phyloP scores from a whole-genome alignment of 2,329 filamentous ascomycete species.

The Penicillium verrucosum region DNA sequence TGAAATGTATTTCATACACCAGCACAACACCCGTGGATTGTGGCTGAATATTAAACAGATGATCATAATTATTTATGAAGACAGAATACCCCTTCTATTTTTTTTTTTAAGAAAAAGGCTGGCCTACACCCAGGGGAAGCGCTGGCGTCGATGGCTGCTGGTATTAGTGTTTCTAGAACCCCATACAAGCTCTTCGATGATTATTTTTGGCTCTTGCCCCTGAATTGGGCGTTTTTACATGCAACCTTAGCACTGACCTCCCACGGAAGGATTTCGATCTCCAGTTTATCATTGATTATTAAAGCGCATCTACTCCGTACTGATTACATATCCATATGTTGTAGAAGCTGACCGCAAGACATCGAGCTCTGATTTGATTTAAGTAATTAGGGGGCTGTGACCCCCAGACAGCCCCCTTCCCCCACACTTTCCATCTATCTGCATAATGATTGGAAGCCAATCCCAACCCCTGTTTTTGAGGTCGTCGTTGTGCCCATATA shows the following conservation, averaged over 20 bases:
- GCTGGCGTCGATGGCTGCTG: constrained; percentile 2
- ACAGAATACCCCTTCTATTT: background rate
- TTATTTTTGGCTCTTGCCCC: constrained; percentile 5
- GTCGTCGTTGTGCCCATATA: background rate
- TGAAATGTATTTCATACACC: background rate
- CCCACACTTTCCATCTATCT: background rate
- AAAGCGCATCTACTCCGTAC: background rate
- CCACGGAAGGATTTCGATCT: background rate
- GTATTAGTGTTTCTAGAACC: background rate
- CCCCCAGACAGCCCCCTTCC: background rate
- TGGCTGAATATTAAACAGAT: constrained; percentile 11
- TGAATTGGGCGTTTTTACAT: background rate
- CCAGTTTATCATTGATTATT: background rate
- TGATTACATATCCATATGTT: background rate
- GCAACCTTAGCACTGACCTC: background rate
- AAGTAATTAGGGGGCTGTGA: background rate
- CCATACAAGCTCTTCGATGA: background rate
- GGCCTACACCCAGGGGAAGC: background rate
- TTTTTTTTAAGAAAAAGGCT: background rate
- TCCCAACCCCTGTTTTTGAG: background rate
- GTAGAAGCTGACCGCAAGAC: background rate
- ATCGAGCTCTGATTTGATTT: background rate
- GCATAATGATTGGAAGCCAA: background rate
- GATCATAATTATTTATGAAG: background rate
- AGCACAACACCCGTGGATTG: constrained; percentile 10